Conservation (phyloP, 1,139 yeast genomes). For the Suhomyces taliae region DNA sequence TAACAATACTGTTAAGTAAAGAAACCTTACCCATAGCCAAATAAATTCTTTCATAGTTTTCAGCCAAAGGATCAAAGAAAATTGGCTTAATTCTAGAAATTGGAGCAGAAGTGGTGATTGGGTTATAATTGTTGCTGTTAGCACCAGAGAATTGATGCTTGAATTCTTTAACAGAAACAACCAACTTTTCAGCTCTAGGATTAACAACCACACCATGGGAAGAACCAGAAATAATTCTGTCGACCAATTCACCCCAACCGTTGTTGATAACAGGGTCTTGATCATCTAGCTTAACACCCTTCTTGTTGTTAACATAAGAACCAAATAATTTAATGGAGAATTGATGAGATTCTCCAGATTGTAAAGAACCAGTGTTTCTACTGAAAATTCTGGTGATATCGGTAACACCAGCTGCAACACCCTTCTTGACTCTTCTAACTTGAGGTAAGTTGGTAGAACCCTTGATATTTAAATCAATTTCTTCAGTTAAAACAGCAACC, state of each 20-base stretch:
- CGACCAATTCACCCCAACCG: conserved; percentile 91
- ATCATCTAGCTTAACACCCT: conserved; percentile 20
- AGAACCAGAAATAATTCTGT: conserved; percentile 76
- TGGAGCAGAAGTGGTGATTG: conserved; percentile 47
- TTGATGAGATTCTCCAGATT: conserved; percentile 66
- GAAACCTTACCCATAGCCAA: conserved; percentile 55
- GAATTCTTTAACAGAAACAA: conserved; percentile 73
- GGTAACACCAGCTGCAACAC: conserved; percentile 87
- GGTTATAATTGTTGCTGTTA: conserved; percentile 31
- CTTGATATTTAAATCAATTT: conserved; percentile 39
- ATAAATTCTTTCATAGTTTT: conserved; percentile 60
- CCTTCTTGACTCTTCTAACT: conserved; percentile 61
- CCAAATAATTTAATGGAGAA: conserved; percentile 74
- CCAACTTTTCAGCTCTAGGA: conserved; percentile 75
- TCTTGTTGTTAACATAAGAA: conserved; percentile 52
- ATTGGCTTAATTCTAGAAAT: conserved; percentile 64
- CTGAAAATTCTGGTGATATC: conserved; percentile 82
- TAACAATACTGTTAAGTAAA: conserved; percentile 31
- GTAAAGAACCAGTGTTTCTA: conserved; percentile 58
- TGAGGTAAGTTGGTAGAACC: conserved; percentile 24
- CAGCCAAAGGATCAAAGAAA: conserved; percentile 62
- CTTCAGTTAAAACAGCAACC: conserved; percentile 69
- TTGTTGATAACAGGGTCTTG: conserved; percentile 40
- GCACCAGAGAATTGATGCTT: conserved; percentile 51
- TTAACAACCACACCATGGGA: conserved; percentile 78